phyloP scores from a whole-genome alignment of 164 flowering plant genomes.

The Houttuynia cordata region DNA sequence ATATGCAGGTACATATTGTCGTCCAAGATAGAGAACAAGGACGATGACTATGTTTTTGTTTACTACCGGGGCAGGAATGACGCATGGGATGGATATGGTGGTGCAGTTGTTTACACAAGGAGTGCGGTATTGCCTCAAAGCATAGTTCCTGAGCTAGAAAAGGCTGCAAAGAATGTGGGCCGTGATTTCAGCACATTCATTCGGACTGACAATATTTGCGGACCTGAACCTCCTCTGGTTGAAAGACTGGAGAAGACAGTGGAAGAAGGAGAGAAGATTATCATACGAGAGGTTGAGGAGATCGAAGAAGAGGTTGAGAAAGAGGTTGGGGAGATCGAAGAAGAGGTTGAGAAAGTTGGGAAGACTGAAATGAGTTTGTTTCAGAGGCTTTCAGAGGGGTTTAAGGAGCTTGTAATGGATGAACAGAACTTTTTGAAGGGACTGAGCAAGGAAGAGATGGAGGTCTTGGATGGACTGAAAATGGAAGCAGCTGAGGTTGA shows the following conservation, averaged over 20 bases:
- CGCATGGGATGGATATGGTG: slow-evolving; percentile 99
- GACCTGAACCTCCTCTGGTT: slow-evolving; percentile 85
- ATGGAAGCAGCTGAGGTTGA: slow-evolving; percentile 86
- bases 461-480: slow-evolving; percentile 46
- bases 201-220: slow-evolving; percentile 80
- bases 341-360: too few relatives aligned
- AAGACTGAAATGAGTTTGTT: slow-evolving; percentile 61
- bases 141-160: slow-evolving; percentile 73
- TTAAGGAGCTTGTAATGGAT: slow-evolving; percentile 53
- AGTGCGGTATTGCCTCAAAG: slow-evolving; percentile 61
- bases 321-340: too few relatives aligned
- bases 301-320: slow-evolving; percentile 78
- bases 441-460: slow-evolving; percentile 74
- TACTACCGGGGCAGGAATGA: slow-evolving; percentile 89
- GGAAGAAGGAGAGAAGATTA: slow-evolving; percentile 72
- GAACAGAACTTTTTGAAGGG: slow-evolving; percentile 50
- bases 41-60: slow-evolving; percentile 83
- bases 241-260: slow-evolving; percentile 84
- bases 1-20: slow-evolving; percentile 80
- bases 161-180: slow-evolving; percentile 65
- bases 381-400: slow-evolving; percentile 53
- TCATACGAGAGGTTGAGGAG: slow-evolving; percentile 66
- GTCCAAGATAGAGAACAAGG: slow-evolving; percentile 56
- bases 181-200: slow-evolving; percentile 67
- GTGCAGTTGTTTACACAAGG: slow-evolving; percentile 86